These are phyloP conservation scores for Euphorbia peplus DNA, from an alignment of 345 rosid species.

Conservation along the genomic window DNA sequence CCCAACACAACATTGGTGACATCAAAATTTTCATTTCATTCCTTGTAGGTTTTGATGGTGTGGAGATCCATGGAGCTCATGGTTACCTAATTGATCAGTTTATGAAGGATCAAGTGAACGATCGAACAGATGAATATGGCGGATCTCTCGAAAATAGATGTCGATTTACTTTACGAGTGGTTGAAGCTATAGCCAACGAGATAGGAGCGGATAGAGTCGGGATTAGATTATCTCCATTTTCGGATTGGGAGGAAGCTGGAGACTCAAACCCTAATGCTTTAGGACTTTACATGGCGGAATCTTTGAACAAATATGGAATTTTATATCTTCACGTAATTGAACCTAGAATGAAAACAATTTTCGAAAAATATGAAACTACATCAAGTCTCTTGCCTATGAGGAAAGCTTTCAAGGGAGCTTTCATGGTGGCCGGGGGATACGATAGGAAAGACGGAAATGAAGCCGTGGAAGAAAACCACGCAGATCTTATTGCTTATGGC, in stretches of 20 bases:
- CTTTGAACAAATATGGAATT: conserved; percentile 51
- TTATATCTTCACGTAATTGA: conserved; percentile 67
- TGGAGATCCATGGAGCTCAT: conserved; percentile 75
- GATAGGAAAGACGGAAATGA: too few relatives aligned
- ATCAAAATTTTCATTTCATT: not conserved
- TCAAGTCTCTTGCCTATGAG: conserved; percentile 51
- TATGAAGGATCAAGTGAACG: too few relatives aligned
- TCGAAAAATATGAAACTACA: conserved; percentile 28
- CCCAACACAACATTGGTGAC: too few relatives aligned
- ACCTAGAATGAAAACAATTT: conserved; percentile 46
- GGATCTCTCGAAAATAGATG: too few relatives aligned
- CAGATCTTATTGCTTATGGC: conserved; percentile 58
- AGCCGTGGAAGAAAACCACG: too few relatives aligned
- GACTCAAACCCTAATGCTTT: conserved; percentile 63
- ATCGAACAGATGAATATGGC: conserved; percentile 63
- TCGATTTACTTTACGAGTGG: too few relatives aligned
- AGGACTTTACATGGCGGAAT: conserved; percentile 55
- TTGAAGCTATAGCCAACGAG: too few relatives aligned
- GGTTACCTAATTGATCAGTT: conserved; percentile 69
- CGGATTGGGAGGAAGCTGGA: conserved; percentile 44
- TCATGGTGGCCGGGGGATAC: too few relatives aligned
- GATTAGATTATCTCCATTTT: conserved; percentile 67
- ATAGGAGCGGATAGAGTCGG: too few relatives aligned
- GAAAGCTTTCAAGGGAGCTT: conserved; percentile 66
- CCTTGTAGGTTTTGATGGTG: conserved; percentile 59